Base-by-base conservation (phyloP, 257 asterid genomes). In the Solanum ossicruentum region DNA sequence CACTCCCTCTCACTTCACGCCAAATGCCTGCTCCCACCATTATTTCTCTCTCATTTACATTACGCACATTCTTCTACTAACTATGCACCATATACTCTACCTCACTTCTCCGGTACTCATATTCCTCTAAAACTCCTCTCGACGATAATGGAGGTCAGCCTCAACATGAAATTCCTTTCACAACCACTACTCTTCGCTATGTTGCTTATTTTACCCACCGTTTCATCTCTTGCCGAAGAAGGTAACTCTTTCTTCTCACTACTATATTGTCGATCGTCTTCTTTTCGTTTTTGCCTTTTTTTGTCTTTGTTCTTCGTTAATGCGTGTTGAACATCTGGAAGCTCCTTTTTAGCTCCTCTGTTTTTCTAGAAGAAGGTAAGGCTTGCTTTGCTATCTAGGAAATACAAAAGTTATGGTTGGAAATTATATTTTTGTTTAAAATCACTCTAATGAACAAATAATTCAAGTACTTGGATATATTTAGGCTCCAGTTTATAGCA, bases 1-100 rank as follows among this genome's bases (percentile, higher is more conserved):
- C 87, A 81, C 91, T 89, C 91, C 91, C 92, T 82, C 92, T 82
- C 93, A 85, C 89, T 91, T 96, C 98, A 96, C 99, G 98, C 98
- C 92, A 94, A 93, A 96, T 95, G 97, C 97, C 98, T 96, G 98
- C 87, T 87, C 49, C 86, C 84, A 10, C 91, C 87, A 88, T 86
- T 88, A 70, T 86, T 77, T 55, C 85, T 88, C 87, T 73, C 87
- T 82, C 85, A 51, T 67, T n/a, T 77, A 47, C 86, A 23, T 72
- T 79, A 85, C 88, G 86, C 89, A 86, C 78, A 87, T 86, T 84
- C 87, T 84, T 88, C 41, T 77, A 73, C 77, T 16, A 36, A 55
- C 67, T 55, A n/a, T 55, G 83, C 16, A 45, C 8, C 26, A 16
- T 54, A 28, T 6, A 26, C 43, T 20, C 75, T 41, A 81, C 6